phyloP scores from a whole-genome alignment of 2,329 filamentous ascomycete species.

The Lithohypha guttulata region DNA sequence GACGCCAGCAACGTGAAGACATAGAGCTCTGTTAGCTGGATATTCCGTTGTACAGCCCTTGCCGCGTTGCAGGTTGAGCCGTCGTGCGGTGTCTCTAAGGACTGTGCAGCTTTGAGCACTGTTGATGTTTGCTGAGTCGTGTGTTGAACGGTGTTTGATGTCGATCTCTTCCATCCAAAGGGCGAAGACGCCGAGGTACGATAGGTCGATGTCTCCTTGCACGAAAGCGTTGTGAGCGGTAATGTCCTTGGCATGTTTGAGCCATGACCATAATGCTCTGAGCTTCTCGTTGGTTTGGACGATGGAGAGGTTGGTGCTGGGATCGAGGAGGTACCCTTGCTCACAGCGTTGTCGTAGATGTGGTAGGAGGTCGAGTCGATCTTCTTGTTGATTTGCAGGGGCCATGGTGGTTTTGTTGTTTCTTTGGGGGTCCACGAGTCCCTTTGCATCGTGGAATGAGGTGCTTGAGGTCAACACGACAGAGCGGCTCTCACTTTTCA shows the following conservation, averaged over 20 bases:
- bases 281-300: conserved; percentile 46
- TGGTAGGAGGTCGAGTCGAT: background rate
- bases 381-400: background rate
- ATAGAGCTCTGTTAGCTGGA: conserved; percentile 48
- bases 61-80: conserved; percentile 41
- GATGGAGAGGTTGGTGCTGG: conserved; percentile 44
- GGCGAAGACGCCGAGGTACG: conserved; percentile 48
- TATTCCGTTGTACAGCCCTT: conserved; percentile 42
- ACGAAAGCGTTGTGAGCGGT: conserved; percentile 44
- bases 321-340: conserved; percentile 45
- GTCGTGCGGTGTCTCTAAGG: conserved; percentile 41
- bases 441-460: conserved; percentile 9
- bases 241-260: conserved; percentile 38
- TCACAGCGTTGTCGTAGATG: conserved; percentile 36
- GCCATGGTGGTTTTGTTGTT: background rate
- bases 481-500: conserved; percentile 11
- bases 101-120: conserved; percentile 27
- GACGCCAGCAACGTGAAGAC: conserved; percentile 50
- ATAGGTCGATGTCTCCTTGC: conserved; percentile 46
- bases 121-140: conserved; percentile 33
- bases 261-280: conserved; percentile 48
- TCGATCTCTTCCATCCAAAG: conserved; percentile 50
- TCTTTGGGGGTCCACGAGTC: background rate
- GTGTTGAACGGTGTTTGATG: conserved; percentile 9
- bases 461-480: conserved; percentile 11